Base-by-base conservation (phyloP, 2,329 filamentous ascomycete genomes). In the Madurella fahalii region DNA sequence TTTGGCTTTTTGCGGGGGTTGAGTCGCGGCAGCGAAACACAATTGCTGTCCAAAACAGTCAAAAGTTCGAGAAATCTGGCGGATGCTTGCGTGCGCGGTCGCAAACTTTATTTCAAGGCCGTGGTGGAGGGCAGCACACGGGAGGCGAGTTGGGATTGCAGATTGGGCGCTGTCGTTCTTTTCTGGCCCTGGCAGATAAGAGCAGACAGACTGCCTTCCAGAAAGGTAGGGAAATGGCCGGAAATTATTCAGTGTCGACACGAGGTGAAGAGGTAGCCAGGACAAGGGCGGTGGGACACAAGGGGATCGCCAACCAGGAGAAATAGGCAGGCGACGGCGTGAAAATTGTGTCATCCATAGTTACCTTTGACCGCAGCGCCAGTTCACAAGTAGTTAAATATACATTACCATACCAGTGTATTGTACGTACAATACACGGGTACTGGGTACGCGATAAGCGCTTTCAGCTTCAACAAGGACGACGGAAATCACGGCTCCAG, bases 161-260 rank as follows among this genome's bases (percentile, higher is more conserved):
- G 42, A 39, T 32, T 48, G 49, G 32, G 25, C 25, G 42, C 55
- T 53, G 45, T 57, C 50, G 54, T 52, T 53, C 25, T 25, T 25
- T 25, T 25, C 25, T 25, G 25, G 25, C 7, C 25, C 25, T 25
- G 25, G 7, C 25, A 7, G 25, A 25, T 7, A 25, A 25, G 25
- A 25, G 4, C 25, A 25, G 25, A 25, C 25, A 25, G 25, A 52
- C 44, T 51, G 44, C 31, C 48, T 53, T 54, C 56, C 49, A 59
- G 54, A 57, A 61, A 11, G 34, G 34, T 37, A 37, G 34, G 54
- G 59, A 50, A 60, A 53, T 46, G 53, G 54, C 58, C 57, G 61
- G 62, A 64, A 63, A 64, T 64, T 61, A 61, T 63, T 59, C 60
- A 25, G 55, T 59, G 57, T 51, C 50, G 56, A 56, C 58, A 60